Base-by-base conservation (phyloP, 2,329 filamentous ascomycete genomes). In the Xylariaceae sp. region DNA sequence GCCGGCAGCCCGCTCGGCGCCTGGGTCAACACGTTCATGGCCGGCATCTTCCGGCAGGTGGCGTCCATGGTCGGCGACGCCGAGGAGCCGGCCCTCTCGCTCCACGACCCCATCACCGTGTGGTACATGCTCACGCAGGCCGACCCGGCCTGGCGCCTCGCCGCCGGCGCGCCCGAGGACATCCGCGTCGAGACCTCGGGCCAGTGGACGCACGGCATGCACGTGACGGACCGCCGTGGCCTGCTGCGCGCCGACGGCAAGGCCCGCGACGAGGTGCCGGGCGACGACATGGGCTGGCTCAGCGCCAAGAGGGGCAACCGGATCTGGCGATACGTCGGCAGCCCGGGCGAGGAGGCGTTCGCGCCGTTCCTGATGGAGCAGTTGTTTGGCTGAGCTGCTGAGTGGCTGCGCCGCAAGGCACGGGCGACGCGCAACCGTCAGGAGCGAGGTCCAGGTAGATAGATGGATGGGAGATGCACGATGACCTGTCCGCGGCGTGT, bases 141-240 rank as follows among this genome's bases (percentile, higher is more conserved):
- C 40, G 64, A 77, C 37, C 65, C 73, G 13, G 59, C 56, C 19
- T 83, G 79, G 79, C 70, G 68, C 56, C 19, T 56, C 30, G 54
- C 65, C 12, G 67, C 72, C 2, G 57, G 64, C 11, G 65, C 70
- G 37, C 76, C 68, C 0, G 83, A 94, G 58, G 92, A 98, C 56
- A 81, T 98, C 36, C 74, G 92, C 14, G 68, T 98, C 25, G 92
- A 98, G 63, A 93, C 88, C 0, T 65, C 75, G 3, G 92, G 90
- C 2, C 92, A 96, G 64, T 98, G 92, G 92, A 94, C 89, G 29
- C 71, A 86, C 36, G 90, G 92, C 2, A 89, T 92, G 80, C 89
- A 88, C 52, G 71, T 96, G 19, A 67, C 88, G 25, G 92, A 98
- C 65, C 70, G 77, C 22, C 72, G 92, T 28, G 60, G 63, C 23